Base-by-base conservation (phyloP, 106 monocot genomes). In the Apostasia ramifera region DNA sequence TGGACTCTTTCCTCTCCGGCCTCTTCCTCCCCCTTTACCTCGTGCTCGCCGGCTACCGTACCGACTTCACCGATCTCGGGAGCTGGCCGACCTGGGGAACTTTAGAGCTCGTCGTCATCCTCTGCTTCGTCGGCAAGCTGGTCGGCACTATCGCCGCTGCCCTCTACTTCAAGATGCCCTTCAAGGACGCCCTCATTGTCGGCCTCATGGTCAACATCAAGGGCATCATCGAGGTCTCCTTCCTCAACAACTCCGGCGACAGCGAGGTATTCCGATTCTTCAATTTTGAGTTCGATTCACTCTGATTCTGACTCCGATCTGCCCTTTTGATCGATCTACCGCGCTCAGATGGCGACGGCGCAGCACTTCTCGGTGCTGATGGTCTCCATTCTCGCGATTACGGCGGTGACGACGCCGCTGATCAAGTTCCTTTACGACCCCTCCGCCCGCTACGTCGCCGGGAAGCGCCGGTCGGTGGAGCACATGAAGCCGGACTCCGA, bases 151-250 rank as follows among this genome's bases (percentile, higher is more conserved):
- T 76, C 0, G 55, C 13, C 2, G 53, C 71, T 1, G 68, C 66
- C 26, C 52, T 79, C 40, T 83, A 74, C 61, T 77, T 37, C 59
- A 41, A 74, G 7, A 76, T 81, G 76, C 62, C 81, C 0, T 1
- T 81, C 40, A 53, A 68, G 37, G 78, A 85, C 1, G 80, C 80
- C 40, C 9, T 85, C 3, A 14, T 72, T 26, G 11, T 88, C 2
- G 88, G 78, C 1, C 70, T 92, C n/a, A 85, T 92, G 70, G 41
- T 85, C 69, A 79, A 72, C 73, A 57, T 78, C 53, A 82, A 71
- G n/a, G 88, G 91, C 59, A 71, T 87, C 63, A 14, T 77, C 15
- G 86, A 87, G 66, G 42, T 91, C 48, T 41, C 52, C 7, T 56
- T 67, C 54, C 55, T 82, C 51, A 73, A 75, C 42, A 53, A 38